Base-by-base conservation (phyloP, 2,329 filamentous ascomycete genomes). In the Cladobotryum mycophilum region DNA sequence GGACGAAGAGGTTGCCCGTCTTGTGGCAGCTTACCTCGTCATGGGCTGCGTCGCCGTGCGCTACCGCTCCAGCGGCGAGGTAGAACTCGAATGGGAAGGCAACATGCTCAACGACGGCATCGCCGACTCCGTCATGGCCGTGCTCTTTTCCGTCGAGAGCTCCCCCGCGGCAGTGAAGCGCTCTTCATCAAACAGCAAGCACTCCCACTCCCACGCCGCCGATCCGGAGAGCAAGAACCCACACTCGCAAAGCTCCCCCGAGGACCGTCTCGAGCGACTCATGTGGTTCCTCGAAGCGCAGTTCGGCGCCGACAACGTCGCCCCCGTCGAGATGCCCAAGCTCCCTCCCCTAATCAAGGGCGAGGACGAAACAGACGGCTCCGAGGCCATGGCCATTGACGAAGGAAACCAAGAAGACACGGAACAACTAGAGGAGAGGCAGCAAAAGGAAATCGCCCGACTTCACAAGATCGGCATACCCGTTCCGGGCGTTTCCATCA, bases 31-130 rank as follows among this genome's bases (percentile, higher is more conserved):
- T 3, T 85, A 85, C 59, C 70, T 83, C 25, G 82, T 99, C 61
- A 97, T 99, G 92, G 92, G 90, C 56, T 93, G 88, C 67, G 84
- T 96, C 25, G 82, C 82, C 7, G 83, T 97, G n/a, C 81, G 85
- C 17, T 90, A 93, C 68, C 80, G 80, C 56, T 80, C 76, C 55
- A 85, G 82, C 58, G 88, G 91, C 50, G 85, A 93, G 63, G 81
- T 96, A 5, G 90, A 95, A 66, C 76, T 97, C 3, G 90, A 96
- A 69, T 99, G 93, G 93, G 92, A 97, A 67, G 93, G 91, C 52
- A 99, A 97, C 66, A 88, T 96, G 73, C 85, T 96, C 63, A 99
- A 97, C 67, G 93, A 99, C 64, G 89, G 90, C 54, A 95, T 99
- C 62, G 93, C 93, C n/a, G 93, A 99, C 69, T 90, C 93, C 14